Percentiles rank a stretch among this genome's conserved stretches.
phyloP scores from a whole-genome alignment of 2,329 filamentous ascomycete genomes.

The Scytalidium sp. region DNA sequence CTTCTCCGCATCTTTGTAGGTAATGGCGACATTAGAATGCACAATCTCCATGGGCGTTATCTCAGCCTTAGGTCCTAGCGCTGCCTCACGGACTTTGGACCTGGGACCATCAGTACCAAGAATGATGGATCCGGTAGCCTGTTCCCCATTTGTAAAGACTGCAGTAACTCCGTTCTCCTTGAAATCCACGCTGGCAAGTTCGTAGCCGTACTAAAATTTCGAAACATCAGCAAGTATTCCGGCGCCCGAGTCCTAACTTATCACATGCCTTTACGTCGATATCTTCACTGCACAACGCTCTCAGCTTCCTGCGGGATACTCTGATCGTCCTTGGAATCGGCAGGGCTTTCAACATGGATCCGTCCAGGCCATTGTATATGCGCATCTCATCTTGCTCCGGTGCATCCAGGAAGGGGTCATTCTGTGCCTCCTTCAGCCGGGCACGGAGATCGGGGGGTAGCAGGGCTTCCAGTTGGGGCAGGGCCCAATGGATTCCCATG shows the following conservation, averaged over 20 bases:
- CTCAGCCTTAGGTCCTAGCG: conserved; percentile 6
- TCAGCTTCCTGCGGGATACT: conserved; percentile 14
- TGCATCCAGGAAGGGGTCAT: conserved; percentile 8
- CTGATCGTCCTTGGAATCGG: conserved; percentile 9
- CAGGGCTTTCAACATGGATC: conserved; percentile 10
- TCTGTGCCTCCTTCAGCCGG: conserved; percentile 9
- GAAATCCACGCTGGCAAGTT: conserved; percentile 7
- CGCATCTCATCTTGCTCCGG: conserved; percentile 6
- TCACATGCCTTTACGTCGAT: conserved; percentile 12
- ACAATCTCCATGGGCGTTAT: conserved; percentile 10
- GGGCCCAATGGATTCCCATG: conserved; percentile 15
- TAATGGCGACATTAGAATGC: conserved; percentile 9
- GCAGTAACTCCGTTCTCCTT: conserved; percentile 9
- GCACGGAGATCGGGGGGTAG: conserved; percentile 8
- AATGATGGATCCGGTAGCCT: conserved; percentile 2
- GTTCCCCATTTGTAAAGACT: conserved; percentile 7
- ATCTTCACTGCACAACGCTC: conserved; percentile 9
- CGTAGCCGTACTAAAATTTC: conserved; percentile 14
- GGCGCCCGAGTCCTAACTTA: not conserved
- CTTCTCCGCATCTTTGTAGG: conserved; percentile 8
- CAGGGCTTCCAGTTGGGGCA: conserved; percentile 10
- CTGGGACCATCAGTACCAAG: conserved; percentile 10
- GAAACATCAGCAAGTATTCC: conserved; percentile 6
- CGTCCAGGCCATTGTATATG: conserved; percentile 13
- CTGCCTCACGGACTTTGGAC: conserved; percentile 7